Evolutionary conservation across 345 rosid genomes (phyloP).

Genomic region (Pseudoturritis turrita): DNA sequence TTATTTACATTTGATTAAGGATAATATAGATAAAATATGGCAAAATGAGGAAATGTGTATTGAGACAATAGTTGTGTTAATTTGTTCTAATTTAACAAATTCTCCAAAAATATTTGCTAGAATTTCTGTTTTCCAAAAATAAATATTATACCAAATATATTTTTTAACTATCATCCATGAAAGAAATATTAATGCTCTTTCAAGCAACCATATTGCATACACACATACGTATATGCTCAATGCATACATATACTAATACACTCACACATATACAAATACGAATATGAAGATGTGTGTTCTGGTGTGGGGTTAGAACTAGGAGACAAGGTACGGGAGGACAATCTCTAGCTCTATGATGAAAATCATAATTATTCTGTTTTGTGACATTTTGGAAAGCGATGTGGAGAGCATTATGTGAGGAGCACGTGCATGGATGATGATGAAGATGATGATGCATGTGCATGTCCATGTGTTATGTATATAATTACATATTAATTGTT

Average conservation of each 20-base stretch:
- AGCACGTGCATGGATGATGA: conserved; percentile 31
- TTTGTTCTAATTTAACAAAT: too few relatives aligned
- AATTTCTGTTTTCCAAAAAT: not conserved
- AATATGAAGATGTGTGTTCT: not conserved
- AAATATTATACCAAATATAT: not conserved
- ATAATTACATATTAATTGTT: not conserved
- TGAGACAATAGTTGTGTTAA: too few relatives aligned
- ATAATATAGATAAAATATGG: too few relatives aligned
- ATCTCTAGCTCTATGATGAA: conserved; percentile 23
- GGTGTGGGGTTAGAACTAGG: conserved; percentile 10
- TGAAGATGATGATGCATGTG: conserved; percentile 26
- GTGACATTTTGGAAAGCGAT: conserved; percentile 26
- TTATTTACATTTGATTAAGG: too few relatives aligned
- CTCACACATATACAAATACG: not conserved
- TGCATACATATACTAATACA: not conserved
- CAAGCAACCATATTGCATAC: not conserved
- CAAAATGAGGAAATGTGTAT: too few relatives aligned
- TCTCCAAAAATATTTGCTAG: not conserved
- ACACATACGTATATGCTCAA: not conserved
- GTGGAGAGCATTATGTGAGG: conserved; percentile 21
- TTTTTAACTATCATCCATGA: too few relatives aligned
- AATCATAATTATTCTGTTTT: conserved; percentile 25
- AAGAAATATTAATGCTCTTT: not conserved
- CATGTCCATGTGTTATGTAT: conserved; percentile 22
- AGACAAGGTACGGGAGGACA: conserved; percentile 19